Evolutionary conservation across 139 green algal species (phyloP).

Genomic region (Chlorella vulgaris): DNA sequence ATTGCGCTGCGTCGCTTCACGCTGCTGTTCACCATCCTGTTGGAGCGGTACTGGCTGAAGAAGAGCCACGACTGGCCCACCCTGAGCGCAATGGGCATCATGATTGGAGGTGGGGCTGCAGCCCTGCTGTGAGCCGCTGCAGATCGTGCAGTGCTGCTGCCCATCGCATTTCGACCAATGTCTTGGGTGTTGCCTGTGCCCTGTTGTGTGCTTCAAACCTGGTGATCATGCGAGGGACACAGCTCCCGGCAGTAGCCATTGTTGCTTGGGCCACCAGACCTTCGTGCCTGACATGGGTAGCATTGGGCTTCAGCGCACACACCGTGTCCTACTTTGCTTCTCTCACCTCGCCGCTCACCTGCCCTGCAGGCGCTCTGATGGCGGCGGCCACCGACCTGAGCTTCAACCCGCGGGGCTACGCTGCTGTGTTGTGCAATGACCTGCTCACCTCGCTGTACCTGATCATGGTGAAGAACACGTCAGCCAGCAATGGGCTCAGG

Average conservation of each 20-base stretch:
- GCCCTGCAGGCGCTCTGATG: constrained; percentile 57
- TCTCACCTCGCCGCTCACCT: neutral
- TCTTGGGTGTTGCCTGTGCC: too few species aligned
- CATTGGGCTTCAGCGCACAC: too few species aligned
- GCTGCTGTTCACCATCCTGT: constrained; percentile 69
- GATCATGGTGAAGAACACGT: constrained; percentile 75
- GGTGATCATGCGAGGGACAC: too few species aligned
- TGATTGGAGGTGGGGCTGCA: constrained; percentile 52
- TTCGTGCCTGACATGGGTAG: too few species aligned
- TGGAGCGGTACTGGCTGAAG: constrained; percentile 62
- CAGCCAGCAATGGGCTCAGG: constrained; percentile 47
- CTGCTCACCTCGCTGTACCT: constrained; percentile 71
- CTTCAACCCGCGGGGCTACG: constrained; percentile 68
- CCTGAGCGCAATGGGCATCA: constrained; percentile 57
- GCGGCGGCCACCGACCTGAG: constrained; percentile 69
- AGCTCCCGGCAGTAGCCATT: too few species aligned
- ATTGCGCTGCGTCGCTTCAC: constrained; percentile 78
- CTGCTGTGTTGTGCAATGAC: constrained; percentile 70
- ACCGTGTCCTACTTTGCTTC: too few species aligned
- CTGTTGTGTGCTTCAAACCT: too few species aligned
- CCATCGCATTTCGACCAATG: too few species aligned
- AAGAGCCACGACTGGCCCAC: constrained; percentile 65
- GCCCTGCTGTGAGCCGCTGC: neutral
- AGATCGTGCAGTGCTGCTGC: too few species aligned
- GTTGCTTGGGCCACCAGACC: too few species aligned